Evolutionary conservation across 192 early-diverging fungal genomes (phyloP).

Genomic region (Gamsiella multidivaricata): DNA sequence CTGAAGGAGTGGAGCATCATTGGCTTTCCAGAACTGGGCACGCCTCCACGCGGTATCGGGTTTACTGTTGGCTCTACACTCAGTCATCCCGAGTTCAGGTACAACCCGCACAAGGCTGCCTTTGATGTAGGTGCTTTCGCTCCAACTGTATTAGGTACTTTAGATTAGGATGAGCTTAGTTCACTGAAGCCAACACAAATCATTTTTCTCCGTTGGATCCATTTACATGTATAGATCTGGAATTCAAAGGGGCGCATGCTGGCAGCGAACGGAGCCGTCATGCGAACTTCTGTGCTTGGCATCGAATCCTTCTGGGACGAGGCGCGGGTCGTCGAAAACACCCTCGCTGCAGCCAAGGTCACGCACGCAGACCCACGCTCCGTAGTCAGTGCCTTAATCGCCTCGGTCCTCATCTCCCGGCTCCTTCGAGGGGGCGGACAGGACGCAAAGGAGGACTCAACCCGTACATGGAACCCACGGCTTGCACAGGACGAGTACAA

Average conservation of each 20-base stretch:
- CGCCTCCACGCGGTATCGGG: slow-evolving; percentile 67
- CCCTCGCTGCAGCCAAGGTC: slow-evolving; percentile 54
- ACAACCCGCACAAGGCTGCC: slow-evolving; percentile 59
- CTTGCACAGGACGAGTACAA: slow-evolving; percentile 20
- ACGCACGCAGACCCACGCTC: slow-evolving; percentile 59
- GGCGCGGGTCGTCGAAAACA: slow-evolving; percentile 48
- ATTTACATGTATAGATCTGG: slow-evolving; percentile 38
- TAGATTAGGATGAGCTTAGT: no score
- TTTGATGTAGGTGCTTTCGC: slow-evolving; percentile 37
- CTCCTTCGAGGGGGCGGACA: slow-evolving; percentile 47
- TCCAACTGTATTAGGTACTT: no score
- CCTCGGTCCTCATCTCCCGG: slow-evolving; percentile 52
- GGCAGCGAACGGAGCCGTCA: slow-evolving; percentile 57
- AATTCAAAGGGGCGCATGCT: slow-evolving; percentile 35
- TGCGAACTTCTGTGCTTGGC: slow-evolving; percentile 55
- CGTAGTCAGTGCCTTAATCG: slow-evolving; percentile 42
- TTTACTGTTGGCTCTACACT: slow-evolving; percentile 62
- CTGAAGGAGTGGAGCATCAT: slow-evolving; percentile 63
- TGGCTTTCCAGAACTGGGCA: slow-evolving; percentile 65
- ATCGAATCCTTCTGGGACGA: slow-evolving; percentile 57
- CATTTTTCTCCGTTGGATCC: background rate
- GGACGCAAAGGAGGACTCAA: background rate
- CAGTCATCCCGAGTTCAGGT: slow-evolving; percentile 54
- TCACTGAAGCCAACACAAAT: no score
- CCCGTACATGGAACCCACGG: slow-evolving; percentile 25